Evolutionary conservation across 441 rosid genomes (phyloP).

Genomic region (Adansonia rubrostipa): DNA sequence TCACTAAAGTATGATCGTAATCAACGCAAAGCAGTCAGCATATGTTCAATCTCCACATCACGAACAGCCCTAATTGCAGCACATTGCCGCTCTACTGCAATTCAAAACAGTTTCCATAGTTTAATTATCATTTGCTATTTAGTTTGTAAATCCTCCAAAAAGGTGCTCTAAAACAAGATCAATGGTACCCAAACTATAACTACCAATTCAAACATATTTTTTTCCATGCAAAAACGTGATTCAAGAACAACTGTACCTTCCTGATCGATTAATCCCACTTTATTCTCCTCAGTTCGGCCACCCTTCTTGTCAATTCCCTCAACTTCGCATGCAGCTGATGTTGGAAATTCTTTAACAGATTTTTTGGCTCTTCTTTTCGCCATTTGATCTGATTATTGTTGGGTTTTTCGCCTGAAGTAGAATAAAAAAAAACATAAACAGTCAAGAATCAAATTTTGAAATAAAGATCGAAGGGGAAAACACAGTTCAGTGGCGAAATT

Average conservation of each 20-base stretch:
- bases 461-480: neutral
- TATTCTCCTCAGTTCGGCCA: conserved; percentile 32
- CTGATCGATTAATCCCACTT: conserved; percentile 19
- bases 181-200: neutral
- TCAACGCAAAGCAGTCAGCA: conserved; percentile 56
- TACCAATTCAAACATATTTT: neutral
- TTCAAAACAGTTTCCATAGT: conserved; percentile 2
- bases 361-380: conserved; percentile 51
- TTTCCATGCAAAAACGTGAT: neutral
- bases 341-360: conserved; percentile 36
- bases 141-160: neutral
- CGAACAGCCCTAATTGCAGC: conserved; percentile 74
- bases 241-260: conserved; percentile 37
- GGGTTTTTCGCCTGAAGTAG: neutral
- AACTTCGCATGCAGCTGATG: conserved; percentile 13
- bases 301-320: conserved; percentile 20
- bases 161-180: neutral
- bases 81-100: conserved; percentile 60
- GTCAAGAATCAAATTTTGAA: neutral
- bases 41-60: conserved; percentile 72
- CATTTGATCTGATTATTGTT: conserved; percentile 32
- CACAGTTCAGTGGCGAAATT: neutral
- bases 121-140: neutral
- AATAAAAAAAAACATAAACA: neutral
- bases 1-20: conserved; percentile 58